A percentile compares a stretch with the other conserved stretches of the same genome.
Conservation (phyloP, 2,329 filamentous ascomycete genomes). For the Diaporthe velutina region DNA sequence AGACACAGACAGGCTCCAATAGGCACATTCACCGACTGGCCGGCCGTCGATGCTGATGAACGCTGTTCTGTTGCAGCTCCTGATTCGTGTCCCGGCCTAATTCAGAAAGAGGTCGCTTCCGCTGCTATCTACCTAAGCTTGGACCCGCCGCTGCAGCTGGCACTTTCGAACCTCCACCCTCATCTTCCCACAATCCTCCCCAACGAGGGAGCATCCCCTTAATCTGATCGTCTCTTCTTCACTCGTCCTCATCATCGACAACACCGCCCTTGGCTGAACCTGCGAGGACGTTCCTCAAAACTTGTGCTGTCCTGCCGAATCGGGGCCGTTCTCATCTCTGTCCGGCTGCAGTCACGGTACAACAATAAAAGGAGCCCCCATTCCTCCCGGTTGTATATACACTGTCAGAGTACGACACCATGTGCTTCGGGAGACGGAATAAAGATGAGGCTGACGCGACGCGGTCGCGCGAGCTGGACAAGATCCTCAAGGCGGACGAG, state of each 20-base stretch:
- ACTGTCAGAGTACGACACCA: conserved; percentile 50
- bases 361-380: conserved; percentile 5
- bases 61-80: conserved; percentile 14
- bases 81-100: conserved; percentile 30
- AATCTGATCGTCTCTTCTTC: conserved; percentile 7
- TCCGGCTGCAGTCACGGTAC: conserved; percentile 13
- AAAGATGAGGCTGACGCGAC: conserved; percentile 63
- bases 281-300: conserved; percentile 14
- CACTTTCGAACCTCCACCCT: conserved; percentile 21
- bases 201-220: conserved; percentile 23
- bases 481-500: conserved; percentile 86
- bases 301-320: not conserved
- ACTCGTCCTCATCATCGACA: conserved; percentile 4
- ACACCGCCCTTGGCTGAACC: not conserved
- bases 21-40: conserved; percentile 19
- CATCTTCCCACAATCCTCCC: conserved; percentile 26
- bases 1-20: not conserved
- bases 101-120: conserved; percentile 23
- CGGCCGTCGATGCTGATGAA: conserved; percentile 17
- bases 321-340: not conserved
- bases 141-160: conserved; percentile 33
- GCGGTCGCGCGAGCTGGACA: conserved; percentile 85
- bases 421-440: conserved; percentile 71
- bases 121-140: conserved; percentile 29
- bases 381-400: conserved; percentile 22